phyloP scores from a whole-genome alignment of 2,329 filamentous ascomycete genomes.

The Epichloe amarillans region DNA sequence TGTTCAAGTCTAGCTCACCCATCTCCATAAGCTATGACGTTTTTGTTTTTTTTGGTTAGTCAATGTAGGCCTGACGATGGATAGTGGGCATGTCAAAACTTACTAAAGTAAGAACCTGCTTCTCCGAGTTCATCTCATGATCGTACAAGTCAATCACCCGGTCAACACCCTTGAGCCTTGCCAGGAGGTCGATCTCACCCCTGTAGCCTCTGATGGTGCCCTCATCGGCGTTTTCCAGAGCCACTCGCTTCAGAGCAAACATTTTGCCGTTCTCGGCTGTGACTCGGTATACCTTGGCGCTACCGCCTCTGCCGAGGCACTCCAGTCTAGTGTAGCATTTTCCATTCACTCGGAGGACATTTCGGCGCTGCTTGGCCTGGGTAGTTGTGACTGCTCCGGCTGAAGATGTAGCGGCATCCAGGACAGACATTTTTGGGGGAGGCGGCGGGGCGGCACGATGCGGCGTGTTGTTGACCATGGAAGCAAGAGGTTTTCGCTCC shows the following conservation, averaged over 20 bases:
- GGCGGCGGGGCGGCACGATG: constrained; percentile 66
- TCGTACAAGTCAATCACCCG: constrained; percentile 84
- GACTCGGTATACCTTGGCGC: constrained; percentile 87
- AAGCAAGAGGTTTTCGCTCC: constrained; percentile 41
- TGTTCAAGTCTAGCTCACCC: constrained; percentile 85
- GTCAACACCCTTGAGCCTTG: constrained; percentile 70
- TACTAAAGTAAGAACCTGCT: constrained; percentile 75
- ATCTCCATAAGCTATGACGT: constrained; percentile 75
- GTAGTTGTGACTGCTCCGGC: constrained; percentile 67
- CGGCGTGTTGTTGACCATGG: constrained; percentile 54
- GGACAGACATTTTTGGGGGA: constrained; percentile 93
- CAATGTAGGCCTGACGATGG: background rate
- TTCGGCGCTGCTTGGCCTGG: constrained; percentile 62
- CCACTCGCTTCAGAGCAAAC: constrained; percentile 86
- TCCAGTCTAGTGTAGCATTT: constrained; percentile 84
- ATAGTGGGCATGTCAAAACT: constrained; percentile 20
- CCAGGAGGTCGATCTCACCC: constrained; percentile 85
- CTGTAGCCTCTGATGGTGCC: constrained; percentile 74
- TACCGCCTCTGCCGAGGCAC: constrained; percentile 82
- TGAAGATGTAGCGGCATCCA: constrained; percentile 79
- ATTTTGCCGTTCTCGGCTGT: constrained; percentile 96
- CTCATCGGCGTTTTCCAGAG: constrained; percentile 80
- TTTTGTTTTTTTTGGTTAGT: background rate
- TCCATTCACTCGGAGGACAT: constrained; percentile 77
- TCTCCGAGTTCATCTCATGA: constrained; percentile 86